Evolutionary conservation across 2,329 filamentous ascomycete species (phyloP), one percentile per base, ranked within the genome.

Genomic region (Sphaceloma murrayae): DNA sequence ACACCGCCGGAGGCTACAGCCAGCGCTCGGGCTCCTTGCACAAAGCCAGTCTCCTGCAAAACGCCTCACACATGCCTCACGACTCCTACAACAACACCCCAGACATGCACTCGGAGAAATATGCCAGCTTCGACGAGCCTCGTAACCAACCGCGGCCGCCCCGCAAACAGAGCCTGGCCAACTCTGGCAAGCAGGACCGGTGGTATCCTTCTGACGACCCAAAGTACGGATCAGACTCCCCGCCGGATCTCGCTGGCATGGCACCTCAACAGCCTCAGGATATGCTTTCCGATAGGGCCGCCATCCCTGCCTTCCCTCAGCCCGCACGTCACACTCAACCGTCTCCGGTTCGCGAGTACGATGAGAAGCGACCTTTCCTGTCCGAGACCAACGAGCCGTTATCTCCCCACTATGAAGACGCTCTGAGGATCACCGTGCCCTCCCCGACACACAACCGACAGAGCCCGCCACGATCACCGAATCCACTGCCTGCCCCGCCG

Each of bases 1-100:
- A 72, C 53, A 70, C 70, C 13, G 24, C 36, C 30, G 36, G 36
- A 3, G 66, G 66, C 10, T 74, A 70, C 2, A 72, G 68, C 26
- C 60, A 59, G 19, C 66, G 61, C 39, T 68, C 64, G 11, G 54
- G 54, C 11, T 58, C 63, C 24, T 66, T 67, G 58, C 55, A 61
- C 29, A 67, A 68, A 45, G 67, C 72, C 32, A 67, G 68, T 46
- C 64, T 80, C 16, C 55, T 79, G 34, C 62, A 65, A 39, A 76
- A 78, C 55, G 75, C 75, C 10, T 70, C 74, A 52, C 61, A 67
- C 18, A 77, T 78, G 68, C 75, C 75, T 7, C 67, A 45, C 17
- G 36, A 40, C 11, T 40, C 36, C 14, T 40, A 40, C 36, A 34
- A 45, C 31, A 34, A 34, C 21, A 45, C 42, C 30, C 42, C 42